Conservation (phyloP, 345 rosid genomes). For the Cochlearia excelsa region DNA sequence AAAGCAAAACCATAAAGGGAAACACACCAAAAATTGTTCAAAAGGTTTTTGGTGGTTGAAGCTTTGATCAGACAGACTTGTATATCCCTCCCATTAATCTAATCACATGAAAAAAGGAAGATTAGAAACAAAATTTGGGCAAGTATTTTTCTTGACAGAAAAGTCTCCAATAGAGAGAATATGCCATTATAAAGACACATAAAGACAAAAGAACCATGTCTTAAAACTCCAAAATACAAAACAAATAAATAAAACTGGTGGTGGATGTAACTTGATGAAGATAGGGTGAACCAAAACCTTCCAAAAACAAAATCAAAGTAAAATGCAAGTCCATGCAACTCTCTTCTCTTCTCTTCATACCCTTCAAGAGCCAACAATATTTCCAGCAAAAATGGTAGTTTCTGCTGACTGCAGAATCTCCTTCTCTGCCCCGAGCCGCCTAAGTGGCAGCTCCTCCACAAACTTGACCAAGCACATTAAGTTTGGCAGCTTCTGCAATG, state of each 20-base stretch:
- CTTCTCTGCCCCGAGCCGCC: constrained; percentile 48
- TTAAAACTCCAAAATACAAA: constrained; percentile 17
- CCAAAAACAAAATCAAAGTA: constrained; percentile 40
- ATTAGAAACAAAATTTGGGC: too few species aligned
- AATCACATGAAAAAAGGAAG: too few species aligned
- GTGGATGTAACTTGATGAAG: constrained; percentile 64
- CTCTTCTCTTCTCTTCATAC: constrained; percentile 16
- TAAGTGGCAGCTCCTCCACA: constrained; percentile 25
- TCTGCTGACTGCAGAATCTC: constrained; percentile 63
- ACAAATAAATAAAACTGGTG: constrained; percentile 37
- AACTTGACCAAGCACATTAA: constrained; percentile 40
- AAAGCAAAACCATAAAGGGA: too few species aligned
- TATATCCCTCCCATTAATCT: too few species aligned
- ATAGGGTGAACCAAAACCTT: constrained; percentile 57
- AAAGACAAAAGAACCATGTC: constrained; percentile 28
- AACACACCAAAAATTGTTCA: too few species aligned
- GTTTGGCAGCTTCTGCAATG: constrained; percentile 48
- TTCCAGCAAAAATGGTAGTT: constrained; percentile 44
- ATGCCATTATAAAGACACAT: constrained; percentile 28
- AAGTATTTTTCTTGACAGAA: neutral
- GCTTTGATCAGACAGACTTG: too few species aligned
- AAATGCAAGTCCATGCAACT: constrained; percentile 37
- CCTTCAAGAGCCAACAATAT: constrained; percentile 24
- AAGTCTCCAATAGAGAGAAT: constrained; percentile 28
- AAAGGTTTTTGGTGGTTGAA: too few species aligned